A percentile compares a stretch with the other conserved stretches of the same genome.
These are phyloP conservation scores for Trichoderma koningii DNA, from an alignment of 2,329 filamentous ascomycete genomes.

Conservation along the genomic window DNA sequence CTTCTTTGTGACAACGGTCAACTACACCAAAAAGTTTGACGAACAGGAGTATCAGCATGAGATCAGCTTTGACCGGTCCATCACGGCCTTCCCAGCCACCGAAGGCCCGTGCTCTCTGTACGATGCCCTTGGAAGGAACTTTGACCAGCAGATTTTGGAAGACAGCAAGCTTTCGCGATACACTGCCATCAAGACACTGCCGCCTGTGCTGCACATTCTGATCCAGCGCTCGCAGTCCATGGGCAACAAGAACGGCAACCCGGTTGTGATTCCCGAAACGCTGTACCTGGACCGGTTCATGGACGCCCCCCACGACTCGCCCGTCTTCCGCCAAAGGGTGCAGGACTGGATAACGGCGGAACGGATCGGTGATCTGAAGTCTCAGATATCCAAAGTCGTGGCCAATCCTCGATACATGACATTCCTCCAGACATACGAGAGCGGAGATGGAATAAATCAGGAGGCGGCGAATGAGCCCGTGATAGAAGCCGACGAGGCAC, in stretches of 20 bases:
- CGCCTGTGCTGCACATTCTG: slow-evolving; percentile 84
- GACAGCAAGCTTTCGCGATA: slow-evolving; percentile 64
- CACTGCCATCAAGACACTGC: slow-evolving; percentile 72
- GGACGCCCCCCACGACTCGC: slow-evolving; percentile 62
- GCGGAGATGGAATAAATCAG: slow-evolving; percentile 31
- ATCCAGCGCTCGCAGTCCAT: slow-evolving; percentile 82
- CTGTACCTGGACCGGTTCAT: slow-evolving; percentile 90
- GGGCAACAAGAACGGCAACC: slow-evolving; percentile 72
- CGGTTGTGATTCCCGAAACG: slow-evolving; percentile 75
- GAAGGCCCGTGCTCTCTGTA: slow-evolving; percentile 66
- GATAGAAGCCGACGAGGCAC: slow-evolving; percentile 16
- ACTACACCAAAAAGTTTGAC: slow-evolving; percentile 58
- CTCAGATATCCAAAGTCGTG: slow-evolving; percentile 38
- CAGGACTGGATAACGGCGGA: slow-evolving; percentile 75
- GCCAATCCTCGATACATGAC: slow-evolving; percentile 34
- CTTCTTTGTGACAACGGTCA: slow-evolving; percentile 64
- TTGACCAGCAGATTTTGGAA: slow-evolving; percentile 75
- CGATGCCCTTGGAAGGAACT: slow-evolving; percentile 80
- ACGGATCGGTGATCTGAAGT: slow-evolving; percentile 59
- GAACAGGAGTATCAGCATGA: slow-evolving; percentile 45
- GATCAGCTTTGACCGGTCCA: slow-evolving; percentile 61
- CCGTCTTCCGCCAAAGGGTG: slow-evolving; percentile 64
- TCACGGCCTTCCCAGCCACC: slow-evolving; percentile 60
- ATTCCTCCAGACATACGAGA: slow-evolving; percentile 36
- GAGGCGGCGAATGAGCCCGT: not conserved